Base-by-base conservation (phyloP, 2,329 filamentous ascomycete genomes). In the Beauveria brongniartii region DNA sequence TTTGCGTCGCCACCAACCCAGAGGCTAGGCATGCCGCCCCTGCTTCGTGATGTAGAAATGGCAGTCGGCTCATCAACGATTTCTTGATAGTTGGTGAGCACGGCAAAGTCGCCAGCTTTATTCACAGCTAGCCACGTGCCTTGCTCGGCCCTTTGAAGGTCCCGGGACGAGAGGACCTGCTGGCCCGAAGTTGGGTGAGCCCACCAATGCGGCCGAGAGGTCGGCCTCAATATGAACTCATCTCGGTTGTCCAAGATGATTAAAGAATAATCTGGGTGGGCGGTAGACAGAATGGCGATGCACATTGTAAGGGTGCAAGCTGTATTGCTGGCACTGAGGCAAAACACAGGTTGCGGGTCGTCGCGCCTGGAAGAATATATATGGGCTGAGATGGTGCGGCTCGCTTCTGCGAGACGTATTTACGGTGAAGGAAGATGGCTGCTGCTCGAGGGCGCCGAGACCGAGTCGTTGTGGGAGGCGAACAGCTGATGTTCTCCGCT, bases 231-330 rank as follows among this genome's bases (percentile, higher is more conserved):
- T 64, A 88, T 83, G 73, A 82, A 88, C 71, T 88, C 89, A 76
- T 93, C 90, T 67, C 90, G 83, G 72, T 93, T 93, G 75, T 92
- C 85, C 70, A 92, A 78, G 63, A 90, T 75, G 67, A 93, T 88
- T 63, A 92, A 79, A 28, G 87, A 81, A 73, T 92, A 92, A 65
- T 82, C 78, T 10, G 90, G 89, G 70, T 92, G 89, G 51, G 87
- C 81, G 20, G 89, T 92, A 28, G 89, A 90, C 62, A 91, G 77
- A 51, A 92, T 78, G 54, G 85, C 86, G 74, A 92, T 92, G 71
- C 90, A 92, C 89, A 92, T 92, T 16, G 26, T 64, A 37, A 16
- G n/a, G 89, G 26, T 90, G 89, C 58, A 90, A 90, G 44, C 93
- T 88, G 6, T 26, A 46, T 43, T 8, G 47, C 30, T 59, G 37